Conservation (phyloP, 257 asterid genomes). For the Euphrasia confusa region DNA sequence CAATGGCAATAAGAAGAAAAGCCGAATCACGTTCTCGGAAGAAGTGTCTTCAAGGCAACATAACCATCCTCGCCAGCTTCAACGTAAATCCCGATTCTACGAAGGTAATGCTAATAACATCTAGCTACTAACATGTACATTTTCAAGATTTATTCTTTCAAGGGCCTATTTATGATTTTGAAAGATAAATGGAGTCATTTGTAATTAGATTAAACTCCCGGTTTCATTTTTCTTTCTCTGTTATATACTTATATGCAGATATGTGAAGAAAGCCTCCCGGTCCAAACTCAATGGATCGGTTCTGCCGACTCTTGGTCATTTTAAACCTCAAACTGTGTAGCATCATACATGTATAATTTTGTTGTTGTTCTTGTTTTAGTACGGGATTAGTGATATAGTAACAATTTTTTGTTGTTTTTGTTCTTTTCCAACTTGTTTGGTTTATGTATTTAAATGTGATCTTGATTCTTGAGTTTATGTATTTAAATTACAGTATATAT, state of each 20-base stretch:
- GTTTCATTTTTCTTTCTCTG: not conserved
- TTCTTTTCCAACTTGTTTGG: too few relatives aligned
- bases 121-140: too few relatives aligned
- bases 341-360: too few relatives aligned
- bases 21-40: conserved; percentile 43
- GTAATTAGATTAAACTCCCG: not conserved
- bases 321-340: too few relatives aligned
- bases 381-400: too few relatives aligned
- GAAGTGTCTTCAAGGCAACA: conserved; percentile 34
- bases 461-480: too few relatives aligned
- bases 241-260: conserved; percentile 35
- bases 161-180: not conserved
- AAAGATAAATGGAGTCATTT: not conserved
- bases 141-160: not conserved
- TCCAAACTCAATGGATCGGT: too few relatives aligned
- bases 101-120: conserved; percentile 39
- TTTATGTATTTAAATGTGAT: too few relatives aligned
- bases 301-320: too few relatives aligned
- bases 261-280: conserved; percentile 16
- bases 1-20: conserved; percentile 28
- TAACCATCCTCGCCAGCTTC: conserved; percentile 30
- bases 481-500: too few relatives aligned
- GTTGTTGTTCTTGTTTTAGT: too few relatives aligned
- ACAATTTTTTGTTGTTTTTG: too few relatives aligned
- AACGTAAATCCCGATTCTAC: conserved; percentile 59